phyloP scores from a whole-genome alignment of 2,329 filamentous ascomycete genomes.

The Beauveria scarabaeidicola region DNA sequence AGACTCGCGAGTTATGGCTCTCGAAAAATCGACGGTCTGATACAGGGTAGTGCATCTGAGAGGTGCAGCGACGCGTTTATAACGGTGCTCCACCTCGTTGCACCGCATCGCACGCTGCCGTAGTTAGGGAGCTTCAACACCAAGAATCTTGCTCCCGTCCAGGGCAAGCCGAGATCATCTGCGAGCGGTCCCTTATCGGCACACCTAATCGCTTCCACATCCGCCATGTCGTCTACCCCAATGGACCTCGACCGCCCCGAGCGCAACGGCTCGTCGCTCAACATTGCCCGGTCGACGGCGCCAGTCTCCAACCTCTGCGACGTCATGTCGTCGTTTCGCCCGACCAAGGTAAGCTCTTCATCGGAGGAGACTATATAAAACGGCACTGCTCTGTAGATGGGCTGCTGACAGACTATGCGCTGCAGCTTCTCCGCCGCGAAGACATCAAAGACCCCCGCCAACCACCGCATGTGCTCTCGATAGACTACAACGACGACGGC shows the following conservation, averaged over 20 bases:
- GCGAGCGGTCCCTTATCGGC: neutral
- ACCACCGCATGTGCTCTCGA: conserved; percentile 66
- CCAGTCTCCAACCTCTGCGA: conserved; percentile 64
- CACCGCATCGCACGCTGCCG: neutral
- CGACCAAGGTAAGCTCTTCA: conserved; percentile 57
- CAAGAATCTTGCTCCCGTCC: neutral
- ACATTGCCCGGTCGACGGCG: conserved; percentile 39
- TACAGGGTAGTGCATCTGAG: neutral
- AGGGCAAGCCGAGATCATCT: neutral
- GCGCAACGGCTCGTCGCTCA: conserved; percentile 36
- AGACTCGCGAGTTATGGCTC: no score
- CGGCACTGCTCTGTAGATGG: no score
- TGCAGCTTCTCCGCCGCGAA: conserved; percentile 48
- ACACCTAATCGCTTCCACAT: no score
- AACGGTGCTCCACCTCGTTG: neutral
- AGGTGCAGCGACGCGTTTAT: neutral
- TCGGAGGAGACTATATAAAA: no score
- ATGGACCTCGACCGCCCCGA: conserved; percentile 48
- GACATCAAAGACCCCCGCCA: conserved; percentile 43
- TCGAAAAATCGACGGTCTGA: no score
- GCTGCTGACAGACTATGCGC: neutral
- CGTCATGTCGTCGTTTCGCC: conserved; percentile 67
- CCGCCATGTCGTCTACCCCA: conserved; percentile 42
- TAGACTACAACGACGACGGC: conserved; percentile 94
- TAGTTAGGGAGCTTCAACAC: neutral